Evolutionary conservation across 257 asterid species (phyloP).

Genomic region (Perilla frutescens): DNA sequence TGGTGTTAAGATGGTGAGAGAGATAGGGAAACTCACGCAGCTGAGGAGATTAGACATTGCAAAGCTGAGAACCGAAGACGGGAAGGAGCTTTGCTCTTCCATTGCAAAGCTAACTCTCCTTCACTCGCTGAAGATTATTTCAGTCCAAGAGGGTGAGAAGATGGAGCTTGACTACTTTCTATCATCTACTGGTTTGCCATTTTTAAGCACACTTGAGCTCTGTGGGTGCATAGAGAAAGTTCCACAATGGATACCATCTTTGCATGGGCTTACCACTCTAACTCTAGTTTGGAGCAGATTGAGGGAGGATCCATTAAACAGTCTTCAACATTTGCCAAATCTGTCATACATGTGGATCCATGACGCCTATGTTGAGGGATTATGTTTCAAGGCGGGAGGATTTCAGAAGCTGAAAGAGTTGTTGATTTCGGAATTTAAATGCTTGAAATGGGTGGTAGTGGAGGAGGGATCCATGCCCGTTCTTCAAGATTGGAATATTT

Average conservation of each 20-base stretch:
- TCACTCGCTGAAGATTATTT: neutral
- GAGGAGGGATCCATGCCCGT: slow-evolving; percentile 30
- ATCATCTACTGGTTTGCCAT: neutral
- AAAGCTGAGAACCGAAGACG: slow-evolving; percentile 42
- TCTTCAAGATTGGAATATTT: neutral
- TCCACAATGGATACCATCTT: slow-evolving; percentile 38
- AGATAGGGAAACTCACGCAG: slow-evolving; percentile 39
- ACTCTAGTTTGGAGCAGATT: neutral
- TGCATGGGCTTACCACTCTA: slow-evolving; percentile 15
- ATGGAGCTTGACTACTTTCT: slow-evolving; percentile 28
- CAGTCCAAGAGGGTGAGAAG: slow-evolving; percentile 7
- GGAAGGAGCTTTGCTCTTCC: slow-evolving; percentile 42
- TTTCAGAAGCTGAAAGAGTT: slow-evolving; percentile 1
- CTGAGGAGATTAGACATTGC: slow-evolving; percentile 31
- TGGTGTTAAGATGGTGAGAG: slow-evolving; percentile 24
- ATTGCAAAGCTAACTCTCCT: slow-evolving; percentile 26
- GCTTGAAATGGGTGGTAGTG: slow-evolving; percentile 24
- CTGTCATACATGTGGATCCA: neutral
- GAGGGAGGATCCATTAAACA: slow-evolving; percentile 14
- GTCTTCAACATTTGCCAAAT: slow-evolving; percentile 19
- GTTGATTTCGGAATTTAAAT: neutral
- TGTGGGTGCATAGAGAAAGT: slow-evolving; percentile 23
- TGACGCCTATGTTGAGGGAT: slow-evolving; percentile 7
- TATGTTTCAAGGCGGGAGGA: slow-evolving; percentile 13
- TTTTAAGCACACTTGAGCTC: neutral